These are phyloP conservation scores for Mycena pura DNA, from an alignment of 768 basidiomycete species.

Conservation along the genomic window DNA sequence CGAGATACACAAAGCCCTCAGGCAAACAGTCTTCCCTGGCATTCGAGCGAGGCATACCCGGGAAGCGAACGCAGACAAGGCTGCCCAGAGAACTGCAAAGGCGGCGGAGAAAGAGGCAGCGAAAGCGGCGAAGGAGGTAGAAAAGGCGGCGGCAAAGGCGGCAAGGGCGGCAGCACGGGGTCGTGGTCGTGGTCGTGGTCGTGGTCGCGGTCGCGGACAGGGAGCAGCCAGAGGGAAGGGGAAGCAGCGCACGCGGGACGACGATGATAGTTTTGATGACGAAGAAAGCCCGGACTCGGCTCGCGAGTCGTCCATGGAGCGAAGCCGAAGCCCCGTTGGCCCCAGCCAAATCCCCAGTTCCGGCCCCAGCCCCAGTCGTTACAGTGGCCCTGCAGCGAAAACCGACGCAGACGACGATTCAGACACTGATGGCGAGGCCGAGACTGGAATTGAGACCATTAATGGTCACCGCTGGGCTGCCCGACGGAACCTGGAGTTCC, in stretches of 20 bases:
- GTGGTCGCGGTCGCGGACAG: background rate
- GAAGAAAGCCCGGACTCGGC: background rate
- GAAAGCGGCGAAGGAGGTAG: background rate
- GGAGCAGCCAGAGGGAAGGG: background rate
- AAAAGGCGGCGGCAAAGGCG: background rate
- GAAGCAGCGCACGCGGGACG: background rate
- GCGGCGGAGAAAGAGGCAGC: background rate
- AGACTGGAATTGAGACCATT: background rate
- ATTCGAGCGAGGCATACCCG: background rate
- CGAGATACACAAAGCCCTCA: background rate
- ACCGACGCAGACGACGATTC: background rate
- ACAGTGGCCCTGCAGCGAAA: background rate
- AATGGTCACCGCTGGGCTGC: slow-evolving; percentile 10
- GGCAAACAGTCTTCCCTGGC: background rate
- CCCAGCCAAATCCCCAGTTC: background rate
- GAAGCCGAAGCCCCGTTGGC: background rate
- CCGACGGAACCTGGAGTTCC: slow-evolving; percentile 13
- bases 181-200: background rate
- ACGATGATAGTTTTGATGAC: background rate
- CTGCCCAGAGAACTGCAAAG: background rate
- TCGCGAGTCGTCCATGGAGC: background rate
- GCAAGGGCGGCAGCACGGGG: background rate
- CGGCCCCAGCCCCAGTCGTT: background rate
- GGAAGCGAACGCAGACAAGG: background rate
- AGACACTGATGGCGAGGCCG: background rate